phyloP scores from a whole-genome alignment of 2,329 filamentous ascomycete genomes.

The Nothophoma quercina region DNA sequence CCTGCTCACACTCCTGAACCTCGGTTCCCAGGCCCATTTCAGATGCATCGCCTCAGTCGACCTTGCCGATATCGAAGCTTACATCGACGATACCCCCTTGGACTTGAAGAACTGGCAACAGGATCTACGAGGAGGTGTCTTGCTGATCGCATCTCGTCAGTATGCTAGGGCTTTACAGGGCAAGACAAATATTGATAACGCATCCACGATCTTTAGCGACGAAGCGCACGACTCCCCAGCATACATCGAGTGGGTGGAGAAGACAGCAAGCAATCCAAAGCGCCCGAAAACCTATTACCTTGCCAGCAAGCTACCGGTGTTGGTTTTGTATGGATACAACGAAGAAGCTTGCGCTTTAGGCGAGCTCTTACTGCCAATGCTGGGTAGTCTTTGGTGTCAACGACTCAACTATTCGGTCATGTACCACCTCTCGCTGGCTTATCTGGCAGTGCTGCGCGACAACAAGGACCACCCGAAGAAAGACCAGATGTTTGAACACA shows the following conservation, averaged over 20 bases:
- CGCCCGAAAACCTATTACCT: conserved; percentile 74
- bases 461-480: conserved; percentile 49
- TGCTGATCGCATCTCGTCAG: conserved; percentile 72
- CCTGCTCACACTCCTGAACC: conserved; percentile 74
- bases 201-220: conserved; percentile 70
- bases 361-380: conserved; percentile 50
- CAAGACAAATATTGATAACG: conserved; percentile 66
- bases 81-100: conserved; percentile 74
- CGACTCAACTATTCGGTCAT: conserved; percentile 52
- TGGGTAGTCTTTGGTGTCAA: conserved; percentile 55
- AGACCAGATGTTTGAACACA: conserved; percentile 59
- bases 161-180: conserved; percentile 75
- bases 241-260: conserved; percentile 61
- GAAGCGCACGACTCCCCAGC: conserved; percentile 67
- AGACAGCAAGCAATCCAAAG: conserved; percentile 64
- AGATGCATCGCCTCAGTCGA: conserved; percentile 76
- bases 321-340: conserved; percentile 55
- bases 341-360: conserved; percentile 54
- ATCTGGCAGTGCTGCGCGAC: conserved; percentile 51
- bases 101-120: conserved; percentile 76
- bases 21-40: conserved; percentile 71
- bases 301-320: conserved; percentile 55
- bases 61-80: conserved; percentile 72
- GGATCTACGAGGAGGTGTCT: conserved; percentile 74
- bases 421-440: conserved; percentile 54